These are phyloP conservation scores for Musa schizocarpa DNA, from an alignment of 176 grass and related monocot genomes.

Conservation along the genomic window DNA sequence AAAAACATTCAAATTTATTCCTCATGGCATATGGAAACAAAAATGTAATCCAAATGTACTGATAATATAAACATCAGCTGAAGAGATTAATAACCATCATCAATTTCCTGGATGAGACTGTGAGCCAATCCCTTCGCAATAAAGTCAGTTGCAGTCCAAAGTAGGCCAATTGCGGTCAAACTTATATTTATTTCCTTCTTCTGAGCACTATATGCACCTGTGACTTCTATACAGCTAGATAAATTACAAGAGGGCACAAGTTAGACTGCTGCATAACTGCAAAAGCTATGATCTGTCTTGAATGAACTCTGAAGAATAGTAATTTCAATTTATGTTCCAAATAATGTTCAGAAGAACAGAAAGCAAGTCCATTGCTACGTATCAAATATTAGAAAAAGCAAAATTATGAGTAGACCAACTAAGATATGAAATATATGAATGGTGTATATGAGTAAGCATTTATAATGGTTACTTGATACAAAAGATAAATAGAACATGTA, in stretches of 20 bases:
- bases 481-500: no score
- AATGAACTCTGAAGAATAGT: no score
- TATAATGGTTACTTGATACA: no score
- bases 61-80: constrained; percentile 13
- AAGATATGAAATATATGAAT: no score
- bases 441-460: no score
- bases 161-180: constrained; percentile 92
- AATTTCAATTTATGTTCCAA: no score
- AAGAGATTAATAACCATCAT: constrained; percentile 13
- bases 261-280: not conserved
- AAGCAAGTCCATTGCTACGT: no score
- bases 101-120: constrained; percentile 43
- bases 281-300: not conserved
- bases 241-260: constrained; percentile 4
- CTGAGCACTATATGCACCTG: constrained; percentile 79
- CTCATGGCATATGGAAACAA: not conserved
- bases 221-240: constrained; percentile 86
- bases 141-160: constrained; percentile 94
- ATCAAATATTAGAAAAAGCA: no score
- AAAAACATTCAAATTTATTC: not conserved
- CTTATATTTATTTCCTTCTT: constrained; percentile 98
- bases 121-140: constrained; percentile 75
- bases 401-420: no score
- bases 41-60: not conserved
- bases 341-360: no score